Evolutionary conservation across 2,329 filamentous ascomycete species (phyloP).

Genomic region (Pyrenophora tritici-repentis): DNA sequence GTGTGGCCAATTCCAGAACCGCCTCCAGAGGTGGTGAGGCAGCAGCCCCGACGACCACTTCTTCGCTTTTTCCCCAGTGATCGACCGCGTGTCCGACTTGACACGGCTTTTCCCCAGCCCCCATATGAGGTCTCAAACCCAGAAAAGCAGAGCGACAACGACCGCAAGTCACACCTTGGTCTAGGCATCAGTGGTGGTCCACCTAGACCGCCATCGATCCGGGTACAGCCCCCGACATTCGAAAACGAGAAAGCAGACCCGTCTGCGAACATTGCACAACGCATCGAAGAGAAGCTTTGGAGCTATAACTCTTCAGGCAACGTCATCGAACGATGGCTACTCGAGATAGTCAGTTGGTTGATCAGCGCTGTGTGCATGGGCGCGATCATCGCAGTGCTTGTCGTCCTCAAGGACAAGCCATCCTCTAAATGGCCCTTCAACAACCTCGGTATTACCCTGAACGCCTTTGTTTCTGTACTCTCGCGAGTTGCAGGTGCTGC

Average conservation of each 20-base stretch:
- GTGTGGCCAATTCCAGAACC: constrained; percentile 30
- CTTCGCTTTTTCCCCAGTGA: constrained; percentile 25
- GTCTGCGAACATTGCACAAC: constrained; percentile 25
- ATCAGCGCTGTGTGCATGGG: constrained; percentile 35
- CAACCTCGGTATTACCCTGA: constrained; percentile 26
- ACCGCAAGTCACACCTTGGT: too few species aligned
- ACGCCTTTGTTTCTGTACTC: constrained; percentile 34
- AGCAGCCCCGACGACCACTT: constrained; percentile 9
- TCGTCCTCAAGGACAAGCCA: constrained; percentile 11
- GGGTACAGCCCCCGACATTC: constrained; percentile 9
- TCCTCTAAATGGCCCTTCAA: constrained; percentile 15
- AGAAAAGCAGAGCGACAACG: too few species aligned
- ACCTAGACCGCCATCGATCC: constrained; percentile 13
- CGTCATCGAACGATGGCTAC: constrained; percentile 30
- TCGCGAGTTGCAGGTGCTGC: constrained; percentile 38
- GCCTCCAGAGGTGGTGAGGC: constrained; percentile 20
- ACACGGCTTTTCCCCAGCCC: too few species aligned
- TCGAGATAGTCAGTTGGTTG: constrained; percentile 34
- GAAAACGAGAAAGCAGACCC: constrained; percentile 6
- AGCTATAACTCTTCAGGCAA: constrained; percentile 22
- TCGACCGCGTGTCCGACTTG: constrained; percentile 17
- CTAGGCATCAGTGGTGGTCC: constrained; percentile 13
- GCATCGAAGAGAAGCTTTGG: constrained; percentile 27
- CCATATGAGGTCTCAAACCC: too few species aligned
- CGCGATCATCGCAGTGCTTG: constrained; percentile 21